Base-by-base conservation (phyloP, 1,284 basidiomycete genomes). In the Leccinum solheimii region DNA sequence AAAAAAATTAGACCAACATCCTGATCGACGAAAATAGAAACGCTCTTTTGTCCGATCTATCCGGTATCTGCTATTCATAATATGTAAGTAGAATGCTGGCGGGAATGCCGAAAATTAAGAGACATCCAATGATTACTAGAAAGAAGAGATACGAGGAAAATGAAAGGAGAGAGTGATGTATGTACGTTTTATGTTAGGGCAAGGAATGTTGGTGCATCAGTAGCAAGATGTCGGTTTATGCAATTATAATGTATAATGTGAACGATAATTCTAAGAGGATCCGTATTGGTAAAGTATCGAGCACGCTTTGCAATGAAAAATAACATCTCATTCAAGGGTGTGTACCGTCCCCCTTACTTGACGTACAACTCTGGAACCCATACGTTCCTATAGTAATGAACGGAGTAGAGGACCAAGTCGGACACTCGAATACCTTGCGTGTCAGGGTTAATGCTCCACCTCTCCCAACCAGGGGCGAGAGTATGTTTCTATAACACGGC, bases 291-390 rank as follows among this genome's bases (percentile, higher is more conserved):
- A n/a, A 8, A 36, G 34, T 16, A 7, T 13, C 14, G 8, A 38
- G 8, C 40, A 43, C n/a, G n/a, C n/a, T 19, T 19, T 43, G 40
- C 40, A n/a, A 43, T 2, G 9, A 19, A n/a, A 43, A 19, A 9
- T 5, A 11, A n/a, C 5, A 40, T 40, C n/a, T 40, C 16, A 4
- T n/a, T n/a, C 16, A 40, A n/a, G 16, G n/a, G 8, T 8, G 3
- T 10, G 38, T 40, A 9, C 16, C 40, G 5, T n/a, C 16, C n/a
- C 40, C n/a, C n/a, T 43, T 43, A 43, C 40, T 43, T 10, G 40
- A 68, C 45, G 48, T 69, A 68, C 27, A 68, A 58, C 38, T 68
- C 68, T 9, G 67, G 67, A 40, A 69, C 36, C 67, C 68, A 68
- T n/a, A 58, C 34, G 50, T 50, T 61, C 50, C 49, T 53, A 43